A percentile compares a stretch with the other conserved stretches of the same genome.
phyloP scores from a whole-genome alignment of 768 basidiomycete genomes.

The Trametes cubensis region DNA sequence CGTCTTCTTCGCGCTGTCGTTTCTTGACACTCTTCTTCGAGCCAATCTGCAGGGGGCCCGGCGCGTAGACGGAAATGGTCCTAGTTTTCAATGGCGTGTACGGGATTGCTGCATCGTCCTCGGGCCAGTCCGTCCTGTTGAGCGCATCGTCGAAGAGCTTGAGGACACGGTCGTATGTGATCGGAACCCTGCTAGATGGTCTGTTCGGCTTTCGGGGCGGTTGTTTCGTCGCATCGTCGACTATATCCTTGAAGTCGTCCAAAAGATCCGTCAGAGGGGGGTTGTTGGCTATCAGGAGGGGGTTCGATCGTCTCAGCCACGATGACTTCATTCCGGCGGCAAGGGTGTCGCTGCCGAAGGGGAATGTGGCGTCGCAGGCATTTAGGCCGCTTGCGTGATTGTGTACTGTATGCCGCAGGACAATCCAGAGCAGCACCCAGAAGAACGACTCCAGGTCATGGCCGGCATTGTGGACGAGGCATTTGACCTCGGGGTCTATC shows the following conservation, averaged over 20 bases:
- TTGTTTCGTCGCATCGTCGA: neutral
- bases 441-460: conserved; percentile 20
- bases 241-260: neutral
- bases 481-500: neutral
- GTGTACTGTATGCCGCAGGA: conserved; percentile 9
- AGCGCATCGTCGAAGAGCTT: neutral
- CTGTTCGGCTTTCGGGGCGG: neutral
- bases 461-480: neutral
- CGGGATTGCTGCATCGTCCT: conserved; percentile 1
- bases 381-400: neutral
- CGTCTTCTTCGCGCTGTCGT: neutral
- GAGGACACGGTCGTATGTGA: neutral
- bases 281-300: neutral
- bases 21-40: neutral
- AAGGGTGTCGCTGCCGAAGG: neutral
- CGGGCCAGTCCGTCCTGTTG: neutral
- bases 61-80: neutral
- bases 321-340: neutral
- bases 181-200: neutral
- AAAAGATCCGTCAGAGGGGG: neutral
- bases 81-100: neutral
- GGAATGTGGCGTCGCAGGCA: neutral
- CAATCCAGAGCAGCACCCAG: conserved; percentile 19
- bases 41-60: neutral
- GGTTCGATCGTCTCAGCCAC: neutral